phyloP scores from a whole-genome alignment of 352 stramenopile genomes.

The Phytophthora podocarpi region DNA sequence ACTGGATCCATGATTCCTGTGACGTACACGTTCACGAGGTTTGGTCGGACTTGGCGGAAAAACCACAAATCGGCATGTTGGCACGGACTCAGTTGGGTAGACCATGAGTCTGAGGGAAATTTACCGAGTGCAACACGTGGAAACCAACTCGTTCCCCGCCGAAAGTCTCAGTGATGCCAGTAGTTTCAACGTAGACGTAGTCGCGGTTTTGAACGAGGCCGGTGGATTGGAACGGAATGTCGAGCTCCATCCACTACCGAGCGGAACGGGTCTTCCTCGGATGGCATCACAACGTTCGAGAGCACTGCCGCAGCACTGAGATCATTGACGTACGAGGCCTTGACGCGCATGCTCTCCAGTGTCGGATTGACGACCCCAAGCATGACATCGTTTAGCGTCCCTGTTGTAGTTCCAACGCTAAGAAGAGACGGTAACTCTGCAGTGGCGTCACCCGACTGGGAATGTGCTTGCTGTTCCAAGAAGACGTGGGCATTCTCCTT shows the following conservation, averaged over 20 bases:
- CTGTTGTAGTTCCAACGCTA: constrained; percentile 23
- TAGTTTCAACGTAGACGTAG: constrained; percentile 46
- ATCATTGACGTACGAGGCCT: constrained; percentile 44
- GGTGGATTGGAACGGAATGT: constrained; percentile 49
- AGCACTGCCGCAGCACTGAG: constrained; percentile 39
- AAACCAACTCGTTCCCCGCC: constrained; percentile 40
- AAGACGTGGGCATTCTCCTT: constrained; percentile 32
- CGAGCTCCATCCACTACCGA: constrained; percentile 49
- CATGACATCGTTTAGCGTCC: constrained; percentile 42
- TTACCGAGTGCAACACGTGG: constrained; percentile 44
- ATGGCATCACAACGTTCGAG: constrained; percentile 26
- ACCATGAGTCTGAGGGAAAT: constrained; percentile 35
- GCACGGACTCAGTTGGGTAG: constrained; percentile 51
- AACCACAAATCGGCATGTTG: constrained; percentile 57
- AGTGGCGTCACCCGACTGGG: background rate
- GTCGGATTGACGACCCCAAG: constrained; percentile 37
- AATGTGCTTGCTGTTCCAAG: constrained; percentile 15
- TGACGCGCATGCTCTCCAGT: constrained; percentile 40
- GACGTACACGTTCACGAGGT: constrained; percentile 51
- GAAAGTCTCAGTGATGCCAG: constrained; percentile 17
- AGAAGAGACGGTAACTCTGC: constrained; percentile 22
- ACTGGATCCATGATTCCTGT: constrained; percentile 39
- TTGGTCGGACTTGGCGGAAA: constrained; percentile 45
- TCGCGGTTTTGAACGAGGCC: constrained; percentile 40
- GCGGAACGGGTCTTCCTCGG: constrained; percentile 43